Base-by-base conservation (phyloP, 2,329 filamentous ascomycete species). In the Xylaria digitata region DNA sequence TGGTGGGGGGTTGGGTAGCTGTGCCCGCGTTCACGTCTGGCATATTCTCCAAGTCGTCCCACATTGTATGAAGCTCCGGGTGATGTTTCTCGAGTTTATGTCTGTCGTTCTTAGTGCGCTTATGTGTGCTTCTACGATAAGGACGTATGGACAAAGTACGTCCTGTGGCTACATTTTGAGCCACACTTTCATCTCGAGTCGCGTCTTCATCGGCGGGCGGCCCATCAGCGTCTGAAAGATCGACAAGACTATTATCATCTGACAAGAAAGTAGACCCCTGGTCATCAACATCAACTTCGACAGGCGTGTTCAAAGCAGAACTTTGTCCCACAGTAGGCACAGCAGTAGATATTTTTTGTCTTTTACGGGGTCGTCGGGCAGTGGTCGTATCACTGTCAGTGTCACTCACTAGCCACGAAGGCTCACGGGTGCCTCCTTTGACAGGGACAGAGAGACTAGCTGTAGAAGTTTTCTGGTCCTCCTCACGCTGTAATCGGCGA, bases 31-130 rank as follows among this genome's bases (percentile, higher is more conserved):
- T 86, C 68, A 97, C 87, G 19, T 90, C 81, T 0, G 92, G 87
- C 71, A 90, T 85, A 1, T 88, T 84, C 76, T 90, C 83, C 2
- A 98, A 82, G 26, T 92, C 87, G 3, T 86, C 79, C 96, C 96
- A 99, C 92, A 98, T 96, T 0, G 89, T 92, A 49, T 81, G 83
- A 46, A 99, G 86, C 61, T 89, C 86, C 0, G 95, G 94, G 76
- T 99, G 96, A 57, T 91, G 84, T 21, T 81, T 78, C 72, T 94
- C 92, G 1, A 97, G 87, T 68, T 90, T 90, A 61, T 82, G 80
- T 58, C 93, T 87, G 79, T 92, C 83, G 40, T 74, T 80, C 70
- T 76, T 75, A 34, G 74, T 71, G 45, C 80, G 74, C 15, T 13
- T 45, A 23, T n/a, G 40, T 13, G 15, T 26, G 3, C n/a, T 2